Evolutionary conservation across 805 yeast species (phyloP), one percentile per base, ranked within the genome.

Genomic region (Tetrapisispora nanseiensis): DNA sequence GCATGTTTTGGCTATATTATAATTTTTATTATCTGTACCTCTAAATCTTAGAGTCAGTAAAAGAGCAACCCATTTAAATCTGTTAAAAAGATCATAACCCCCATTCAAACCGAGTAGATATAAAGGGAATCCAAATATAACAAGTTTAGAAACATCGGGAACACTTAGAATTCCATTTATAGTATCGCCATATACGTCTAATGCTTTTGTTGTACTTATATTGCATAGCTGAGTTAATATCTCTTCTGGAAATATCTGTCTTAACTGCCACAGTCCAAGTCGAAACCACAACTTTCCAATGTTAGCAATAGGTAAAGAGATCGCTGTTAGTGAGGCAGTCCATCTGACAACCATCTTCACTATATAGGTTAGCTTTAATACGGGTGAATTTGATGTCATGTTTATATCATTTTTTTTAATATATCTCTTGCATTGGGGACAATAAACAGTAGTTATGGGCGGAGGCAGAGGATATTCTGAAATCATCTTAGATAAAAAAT

Each of bases 201-300:
- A 38, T 1, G 59, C 57, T 33, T 48, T 55, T 13, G 63, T 52
- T 11, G 57, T 56, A 33, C 55, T 48, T 13, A 51, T 51, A 32
- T 54, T 49, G 22, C 57, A 37, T 19, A 57, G 10, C n/a, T 43
- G 30, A 33, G 55, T 42, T 22, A 58, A 36, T 15, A 46, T 45
- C n/a, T 38, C 45, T 38, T 58, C 63, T 6, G 62, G 59, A 24
- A 58, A 57, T 10, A 58, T 24, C 20, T 50, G 43, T 23, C 62
- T 41, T 26, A 58, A 39, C 44, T 56, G 61, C 55, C 55, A 52
- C 13, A 58, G 28, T 2, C 58, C 58, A 11, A 56, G 21, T 34
- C 51, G 49, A 27, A 54, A 50, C 40, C 48, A 45, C 43, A 50
- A 40, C 39, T 50, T 51, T 3, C 48, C 46, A 20, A 54, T 44